A percentile compares a stretch with the other conserved stretches of the same genome.
These are phyloP conservation scores for Annulohypoxylon nitens DNA, from an alignment of 495 filamentous ascomycete genomes.

Conservation along the genomic window DNA sequence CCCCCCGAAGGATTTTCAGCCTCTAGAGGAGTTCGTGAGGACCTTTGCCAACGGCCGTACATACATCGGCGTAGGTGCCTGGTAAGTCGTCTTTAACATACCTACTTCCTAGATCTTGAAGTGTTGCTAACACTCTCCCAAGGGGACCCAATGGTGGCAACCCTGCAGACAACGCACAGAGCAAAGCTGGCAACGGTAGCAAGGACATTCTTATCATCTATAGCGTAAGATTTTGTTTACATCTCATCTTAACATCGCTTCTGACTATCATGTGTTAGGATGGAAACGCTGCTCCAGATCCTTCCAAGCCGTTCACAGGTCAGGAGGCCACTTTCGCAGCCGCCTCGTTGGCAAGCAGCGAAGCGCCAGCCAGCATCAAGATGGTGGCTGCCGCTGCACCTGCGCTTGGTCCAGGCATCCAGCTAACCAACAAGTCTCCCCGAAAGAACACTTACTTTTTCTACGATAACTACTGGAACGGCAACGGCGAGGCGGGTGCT, in stretches of 20 bases:
- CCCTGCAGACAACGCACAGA: conserved; percentile 49
- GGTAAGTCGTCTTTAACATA: conserved; percentile 43
- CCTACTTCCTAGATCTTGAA: conserved; percentile 14
- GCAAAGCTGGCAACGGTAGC: conserved; percentile 53
- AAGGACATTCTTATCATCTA: conserved; percentile 57
- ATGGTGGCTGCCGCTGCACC: conserved; percentile 20
- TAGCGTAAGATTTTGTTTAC: conserved; percentile 36
- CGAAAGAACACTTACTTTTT: conserved; percentile 53
- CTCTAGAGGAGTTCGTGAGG: conserved; percentile 55
- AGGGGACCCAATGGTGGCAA: conserved; percentile 47
- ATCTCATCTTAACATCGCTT: neutral
- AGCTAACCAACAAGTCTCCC: conserved; percentile 52
- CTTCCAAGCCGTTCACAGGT: conserved; percentile 33
- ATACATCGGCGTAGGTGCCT: conserved; percentile 60
- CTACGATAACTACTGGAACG: conserved; percentile 61
- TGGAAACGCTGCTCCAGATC: conserved; percentile 54
- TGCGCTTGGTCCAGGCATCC: conserved; percentile 52
- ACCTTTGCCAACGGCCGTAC: conserved; percentile 58
- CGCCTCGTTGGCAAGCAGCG: neutral
- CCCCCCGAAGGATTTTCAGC: conserved; percentile 54
- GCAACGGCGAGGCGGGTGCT: conserved; percentile 57
- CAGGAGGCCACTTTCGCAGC: conserved; percentile 22
- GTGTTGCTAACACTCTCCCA: conserved; percentile 21
- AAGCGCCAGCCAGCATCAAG: neutral
- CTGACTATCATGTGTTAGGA: conserved; percentile 43